Evolutionary conservation across 164 flowering plant genomes (phyloP).

Genomic region (Litsea cubeba): DNA sequence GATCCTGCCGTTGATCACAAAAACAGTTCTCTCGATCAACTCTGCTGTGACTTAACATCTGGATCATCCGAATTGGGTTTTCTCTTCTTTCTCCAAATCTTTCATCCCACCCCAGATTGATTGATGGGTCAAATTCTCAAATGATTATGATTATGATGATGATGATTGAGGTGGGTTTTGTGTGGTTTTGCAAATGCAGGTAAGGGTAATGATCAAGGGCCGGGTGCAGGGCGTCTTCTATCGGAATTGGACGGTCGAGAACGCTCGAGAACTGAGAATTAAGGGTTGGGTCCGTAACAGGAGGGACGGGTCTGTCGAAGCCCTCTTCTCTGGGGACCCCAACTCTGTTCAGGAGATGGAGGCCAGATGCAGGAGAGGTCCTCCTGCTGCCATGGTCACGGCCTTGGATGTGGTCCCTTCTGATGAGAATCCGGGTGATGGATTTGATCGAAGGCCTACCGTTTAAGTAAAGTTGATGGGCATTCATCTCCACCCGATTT

Average conservation of each 20-base stretch:
- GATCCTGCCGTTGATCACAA: background rate
- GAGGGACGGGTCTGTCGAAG: conserved; percentile 55
- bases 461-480: conserved; percentile 35
- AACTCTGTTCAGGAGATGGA: conserved; percentile 73
- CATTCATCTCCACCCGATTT: too few species aligned
- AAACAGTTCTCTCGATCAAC: too few species aligned
- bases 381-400: conserved; percentile 69
- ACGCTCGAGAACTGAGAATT: conserved; percentile 56
- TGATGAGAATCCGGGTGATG: conserved; percentile 64
- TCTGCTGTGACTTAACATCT: too few species aligned
- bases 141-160: background rate
- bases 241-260: conserved; percentile 84
- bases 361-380: conserved; percentile 75
- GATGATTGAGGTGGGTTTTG: background rate
- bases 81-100: too few species aligned
- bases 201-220: conserved; percentile 66
- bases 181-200: conserved; percentile 34
- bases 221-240: conserved; percentile 89
- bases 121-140: too few species aligned
- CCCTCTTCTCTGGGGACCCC: conserved; percentile 62
- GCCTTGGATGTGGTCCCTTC: conserved; percentile 52
- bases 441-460: conserved; percentile 56
- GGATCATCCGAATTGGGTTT: too few species aligned
- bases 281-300: conserved; percentile 42
- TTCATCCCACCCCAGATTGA: too few species aligned